Evolutionary conservation across 2,329 filamentous ascomycete species (phyloP).

Genomic region (Aspergillus tamarii): DNA sequence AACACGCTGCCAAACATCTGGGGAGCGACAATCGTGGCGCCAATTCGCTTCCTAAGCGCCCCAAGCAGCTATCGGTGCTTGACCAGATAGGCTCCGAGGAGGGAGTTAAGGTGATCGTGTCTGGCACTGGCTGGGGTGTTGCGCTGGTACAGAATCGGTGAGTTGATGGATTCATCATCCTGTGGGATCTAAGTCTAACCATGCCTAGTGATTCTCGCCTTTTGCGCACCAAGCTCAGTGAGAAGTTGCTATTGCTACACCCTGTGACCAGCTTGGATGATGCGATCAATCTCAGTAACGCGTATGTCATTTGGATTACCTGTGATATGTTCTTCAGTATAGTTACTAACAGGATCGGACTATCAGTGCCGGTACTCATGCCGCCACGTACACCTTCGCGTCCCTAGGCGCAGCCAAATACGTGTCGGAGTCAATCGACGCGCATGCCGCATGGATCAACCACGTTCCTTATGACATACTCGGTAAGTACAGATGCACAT

Average conservation of each 20-base stretch:
- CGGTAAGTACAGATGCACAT: conserved; percentile 22
- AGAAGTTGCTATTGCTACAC: conserved; percentile 51
- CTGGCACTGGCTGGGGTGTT: conserved; percentile 33
- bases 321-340: neutral
- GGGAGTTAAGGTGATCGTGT: conserved; percentile 33
- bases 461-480: conserved; percentile 61
- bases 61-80: conserved; percentile 14
- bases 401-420: conserved; percentile 59
- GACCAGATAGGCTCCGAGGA: conserved; percentile 27
- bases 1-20: conserved; percentile 36
- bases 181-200: conserved; percentile 17
- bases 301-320: conserved; percentile 23
- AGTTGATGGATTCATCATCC: neutral
- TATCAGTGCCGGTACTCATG: conserved; percentile 34
- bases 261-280: conserved; percentile 57
- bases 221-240: conserved; percentile 44
- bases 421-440: conserved; percentile 58
- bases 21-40: conserved; percentile 27
- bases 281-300: conserved; percentile 53
- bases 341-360: neutral
- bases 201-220: conserved; percentile 26
- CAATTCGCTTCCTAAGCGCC: neutral
- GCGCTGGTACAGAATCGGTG: conserved; percentile 34
- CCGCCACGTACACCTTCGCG: conserved; percentile 59
- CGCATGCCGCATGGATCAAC: conserved; percentile 58